These are phyloP conservation scores for Trichoderma harzianum DNA, from an alignment of 2,329 filamentous ascomycete genomes.

Conservation along the genomic window DNA sequence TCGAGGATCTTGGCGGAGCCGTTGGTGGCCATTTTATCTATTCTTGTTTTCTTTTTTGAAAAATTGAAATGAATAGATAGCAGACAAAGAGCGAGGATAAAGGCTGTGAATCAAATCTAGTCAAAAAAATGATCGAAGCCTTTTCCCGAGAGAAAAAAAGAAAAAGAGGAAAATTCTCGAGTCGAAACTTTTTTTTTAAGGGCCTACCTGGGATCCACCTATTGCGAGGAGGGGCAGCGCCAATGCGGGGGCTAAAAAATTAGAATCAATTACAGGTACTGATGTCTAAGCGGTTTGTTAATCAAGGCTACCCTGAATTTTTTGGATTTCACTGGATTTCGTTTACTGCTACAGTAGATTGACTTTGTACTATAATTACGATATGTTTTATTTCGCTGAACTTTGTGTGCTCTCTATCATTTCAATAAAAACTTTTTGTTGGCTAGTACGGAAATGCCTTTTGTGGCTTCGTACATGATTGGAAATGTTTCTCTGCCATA, in stretches of 20 bases:
- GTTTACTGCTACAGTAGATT: neutral
- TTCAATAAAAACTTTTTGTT: neutral
- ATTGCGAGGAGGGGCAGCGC: constrained; percentile 15
- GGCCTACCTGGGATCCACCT: neutral
- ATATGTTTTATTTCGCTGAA: neutral
- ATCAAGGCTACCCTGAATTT: neutral
- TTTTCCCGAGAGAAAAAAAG: constrained; percentile 53
- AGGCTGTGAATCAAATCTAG: constrained; percentile 34
- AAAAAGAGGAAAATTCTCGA: constrained; percentile 37
- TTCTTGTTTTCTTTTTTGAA: constrained; percentile 20
- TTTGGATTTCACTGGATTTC: neutral
- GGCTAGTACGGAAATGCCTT: neutral
- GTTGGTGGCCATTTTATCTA: constrained; percentile 60
- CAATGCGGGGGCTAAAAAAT: neutral
- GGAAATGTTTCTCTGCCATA: neutral
- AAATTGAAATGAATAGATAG: constrained; percentile 25
- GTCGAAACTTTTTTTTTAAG: constrained; percentile 39
- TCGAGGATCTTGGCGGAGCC: constrained; percentile 62
- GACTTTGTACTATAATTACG: neutral
- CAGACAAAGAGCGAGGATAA: constrained; percentile 39
- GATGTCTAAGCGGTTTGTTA: neutral
- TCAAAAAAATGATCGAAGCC: constrained; percentile 37
- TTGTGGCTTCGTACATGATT: neutral
- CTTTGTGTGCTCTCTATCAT: neutral
- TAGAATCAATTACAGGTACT: neutral